phyloP scores from a whole-genome alignment of 1,139 yeast genomes.

The Saccharomyces hybrid region DNA sequence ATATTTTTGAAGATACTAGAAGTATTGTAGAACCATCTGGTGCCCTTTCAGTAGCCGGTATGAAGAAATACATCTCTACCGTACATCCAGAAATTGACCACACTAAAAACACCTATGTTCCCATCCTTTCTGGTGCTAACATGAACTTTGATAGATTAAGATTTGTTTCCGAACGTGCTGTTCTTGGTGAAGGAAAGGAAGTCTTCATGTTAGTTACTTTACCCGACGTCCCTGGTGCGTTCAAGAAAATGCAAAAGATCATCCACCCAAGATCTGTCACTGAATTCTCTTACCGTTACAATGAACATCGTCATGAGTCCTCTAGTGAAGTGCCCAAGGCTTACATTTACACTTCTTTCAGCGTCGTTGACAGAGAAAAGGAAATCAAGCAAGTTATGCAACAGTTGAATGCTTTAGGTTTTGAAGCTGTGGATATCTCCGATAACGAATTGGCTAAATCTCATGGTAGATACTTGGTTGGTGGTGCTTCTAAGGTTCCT shows the following conservation, averaged over 20 bases:
- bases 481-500: slow-evolving; percentile 65
- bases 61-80: slow-evolving; percentile 66
- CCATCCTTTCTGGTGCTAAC: slow-evolving; percentile 90
- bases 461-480: slow-evolving; percentile 92
- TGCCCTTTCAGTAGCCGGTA: slow-evolving; percentile 90
- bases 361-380: slow-evolving; percentile 63
- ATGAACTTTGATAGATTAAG: slow-evolving; percentile 95
- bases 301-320: slow-evolving; percentile 37
- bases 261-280: slow-evolving; percentile 85
- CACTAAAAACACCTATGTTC: slow-evolving; percentile 65
- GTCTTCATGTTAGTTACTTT: slow-evolving; percentile 84
- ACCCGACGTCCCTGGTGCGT: slow-evolving; percentile 90
- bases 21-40: slow-evolving; percentile 95
- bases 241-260: slow-evolving; percentile 61
- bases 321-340: slow-evolving; percentile 45
- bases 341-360: slow-evolving; percentile 79
- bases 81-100: slow-evolving; percentile 63
- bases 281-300: slow-evolving; percentile 83
- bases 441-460: slow-evolving; percentile 91
- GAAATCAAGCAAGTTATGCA: slow-evolving; percentile 43
- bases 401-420: slow-evolving; percentile 42
- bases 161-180: slow-evolving; percentile 97
- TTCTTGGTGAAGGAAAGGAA: slow-evolving; percentile 94
- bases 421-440: slow-evolving; percentile 74
- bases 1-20: slow-evolving; percentile 91